These are phyloP conservation scores for Lentinula raphanica DNA, from an alignment of 768 basidiomycete species.

Conservation along the genomic window DNA sequence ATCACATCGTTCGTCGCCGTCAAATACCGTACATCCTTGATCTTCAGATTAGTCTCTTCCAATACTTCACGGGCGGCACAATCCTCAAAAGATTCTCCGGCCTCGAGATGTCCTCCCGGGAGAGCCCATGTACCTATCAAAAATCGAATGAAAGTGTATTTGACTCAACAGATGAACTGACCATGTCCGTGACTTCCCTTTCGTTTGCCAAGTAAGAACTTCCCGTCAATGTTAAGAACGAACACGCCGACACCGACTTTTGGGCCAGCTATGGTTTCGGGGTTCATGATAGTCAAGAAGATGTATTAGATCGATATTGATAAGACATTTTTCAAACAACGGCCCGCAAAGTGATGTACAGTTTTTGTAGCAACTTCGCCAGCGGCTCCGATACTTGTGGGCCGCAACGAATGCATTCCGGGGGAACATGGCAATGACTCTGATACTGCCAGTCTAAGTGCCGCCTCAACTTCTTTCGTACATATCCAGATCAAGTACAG, in stretches of 20 bases:
- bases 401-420: too few relatives aligned
- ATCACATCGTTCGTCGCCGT: conserved; percentile 4
- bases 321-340: neutral
- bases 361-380: too few relatives aligned
- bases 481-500: neutral
- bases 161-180: neutral
- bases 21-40: neutral
- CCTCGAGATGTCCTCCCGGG: conserved; percentile 3
- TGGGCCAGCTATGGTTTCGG: neutral
- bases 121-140: conserved; percentile 2
- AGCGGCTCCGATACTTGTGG: too few relatives aligned
- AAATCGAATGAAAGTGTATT: neutral
- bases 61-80: conserved; percentile 2
- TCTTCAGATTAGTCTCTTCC: conserved; percentile 2
- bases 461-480: too few relatives aligned
- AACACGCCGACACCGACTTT: conserved; percentile 2
- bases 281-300: neutral
- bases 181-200: conserved; percentile 2
- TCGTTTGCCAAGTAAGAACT: neutral
- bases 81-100: neutral
- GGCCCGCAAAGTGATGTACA: too few relatives aligned
- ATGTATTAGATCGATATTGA: neutral
- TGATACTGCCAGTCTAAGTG: too few relatives aligned
- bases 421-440: too few relatives aligned
- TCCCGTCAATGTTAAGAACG: neutral